A percentile compares a stretch with the other conserved stretches of the same genome.
Conservation (phyloP, 116 monocot genomes). For the Trichopus zeylanicus region DNA sequence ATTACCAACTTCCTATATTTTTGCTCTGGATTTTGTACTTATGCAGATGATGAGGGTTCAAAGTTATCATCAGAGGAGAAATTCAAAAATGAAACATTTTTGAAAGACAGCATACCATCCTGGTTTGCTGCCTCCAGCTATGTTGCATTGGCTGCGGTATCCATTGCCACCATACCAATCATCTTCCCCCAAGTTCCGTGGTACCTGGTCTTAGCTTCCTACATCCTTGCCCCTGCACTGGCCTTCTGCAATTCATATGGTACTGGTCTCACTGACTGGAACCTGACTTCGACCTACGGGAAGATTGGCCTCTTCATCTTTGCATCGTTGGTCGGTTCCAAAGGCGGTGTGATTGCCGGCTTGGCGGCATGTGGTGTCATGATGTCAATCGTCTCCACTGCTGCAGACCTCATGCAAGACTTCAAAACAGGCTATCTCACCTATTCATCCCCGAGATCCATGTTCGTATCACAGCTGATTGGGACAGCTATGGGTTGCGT, state of each 20-base stretch:
- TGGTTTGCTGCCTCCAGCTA: background rate
- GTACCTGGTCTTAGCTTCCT: background rate
- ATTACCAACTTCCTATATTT: background rate
- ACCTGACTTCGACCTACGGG: background rate
- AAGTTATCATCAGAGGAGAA: background rate
- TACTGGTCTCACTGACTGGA: background rate
- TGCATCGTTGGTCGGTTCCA: background rate
- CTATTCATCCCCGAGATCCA: background rate
- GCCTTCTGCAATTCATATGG: background rate
- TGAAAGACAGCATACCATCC: background rate
- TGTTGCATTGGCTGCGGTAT: background rate
- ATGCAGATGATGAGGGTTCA: conserved; percentile 28
- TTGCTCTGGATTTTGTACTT: background rate
- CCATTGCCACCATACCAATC: background rate
- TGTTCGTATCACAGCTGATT: conserved; percentile 8
- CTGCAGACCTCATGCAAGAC: background rate
- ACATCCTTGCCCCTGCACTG: background rate
- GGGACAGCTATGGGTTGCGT: conserved; percentile 9
- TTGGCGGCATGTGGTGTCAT: background rate
- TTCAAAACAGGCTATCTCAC: background rate
- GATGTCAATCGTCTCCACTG: background rate
- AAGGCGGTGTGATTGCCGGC: background rate
- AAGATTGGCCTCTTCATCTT: background rate
- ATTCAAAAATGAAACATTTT: background rate
- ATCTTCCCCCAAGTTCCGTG: background rate